Evolutionary conservation across 495 filamentous ascomycete genomes (phyloP), one percentile per base, ranked within the genome.

Genomic region (Neurospora discreta): DNA sequence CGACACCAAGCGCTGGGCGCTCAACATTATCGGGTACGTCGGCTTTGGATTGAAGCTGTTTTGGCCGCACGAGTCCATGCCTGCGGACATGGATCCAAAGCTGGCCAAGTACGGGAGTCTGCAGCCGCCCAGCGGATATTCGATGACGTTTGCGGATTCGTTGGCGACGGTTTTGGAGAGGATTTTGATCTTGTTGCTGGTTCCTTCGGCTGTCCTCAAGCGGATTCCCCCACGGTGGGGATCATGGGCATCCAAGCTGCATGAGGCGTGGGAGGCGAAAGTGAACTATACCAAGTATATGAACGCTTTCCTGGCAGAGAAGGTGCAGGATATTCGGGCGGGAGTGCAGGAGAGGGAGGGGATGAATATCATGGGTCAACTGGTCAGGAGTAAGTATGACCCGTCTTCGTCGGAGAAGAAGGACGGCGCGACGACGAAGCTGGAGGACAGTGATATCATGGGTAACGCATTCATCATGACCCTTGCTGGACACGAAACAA

Each of bases 401-500:
- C 72, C 79, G 20, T 69, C 72, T 11, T 46, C 41, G 11, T 69
- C 40, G 20, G 75, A 79, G 46, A 71, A 71, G 16, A 42, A 39
- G 3, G 42, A 65, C 13, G 68, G 46, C 40, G 33, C 33, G 33
- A 46, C 38, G 23, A 30, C 13, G 52, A 74, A 81, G 39, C 75
- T 90, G 13, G 79, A 78, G 5, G 85, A 89, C 73, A 79, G 81
- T 18, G 90, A 92, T 67, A 89, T 93, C 73, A 82, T 91, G 33
- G 89, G 88, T 39, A 91, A 93, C 75, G 87, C 89, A 13, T 93
- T 91, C 78, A 86, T 92, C 75, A 89, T 91, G 77, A 86, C 89
- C 46, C 81, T 92, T 16, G 90, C 91, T 1, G 91, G 91, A 26
- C 91, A 93, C 78, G 91, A 92, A 76, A 91, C 91, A 1, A 88